Conservation (phyloP, 257 asterid genomes). For the Coffea eugenioides region DNA sequence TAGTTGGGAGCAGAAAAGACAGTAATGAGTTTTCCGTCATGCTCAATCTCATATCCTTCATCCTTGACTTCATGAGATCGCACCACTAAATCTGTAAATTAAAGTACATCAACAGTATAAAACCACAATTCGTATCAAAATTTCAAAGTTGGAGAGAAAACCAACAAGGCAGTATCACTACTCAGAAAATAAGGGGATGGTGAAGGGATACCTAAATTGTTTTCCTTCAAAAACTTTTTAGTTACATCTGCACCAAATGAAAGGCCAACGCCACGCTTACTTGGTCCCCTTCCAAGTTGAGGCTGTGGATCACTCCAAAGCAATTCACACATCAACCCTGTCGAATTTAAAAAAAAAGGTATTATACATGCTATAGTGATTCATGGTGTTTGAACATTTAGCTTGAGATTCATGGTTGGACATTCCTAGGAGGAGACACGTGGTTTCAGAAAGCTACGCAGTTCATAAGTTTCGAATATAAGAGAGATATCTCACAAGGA, state of each 20-base stretch:
- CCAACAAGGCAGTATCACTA: not conserved
- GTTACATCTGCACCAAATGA: constrained; percentile 91
- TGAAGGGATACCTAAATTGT: constrained; percentile 61
- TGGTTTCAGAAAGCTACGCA: not conserved
- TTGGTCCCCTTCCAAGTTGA: constrained; percentile 97
- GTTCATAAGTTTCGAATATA: not conserved
- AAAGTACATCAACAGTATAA: not conserved
- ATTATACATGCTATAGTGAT: not conserved
- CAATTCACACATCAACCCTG: constrained; percentile 97
- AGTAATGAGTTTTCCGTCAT: constrained; percentile 94
- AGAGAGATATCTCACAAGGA: not conserved
- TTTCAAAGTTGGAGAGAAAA: not conserved
- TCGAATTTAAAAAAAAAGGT: constrained; percentile 18
- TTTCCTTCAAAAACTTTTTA: constrained; percentile 85
- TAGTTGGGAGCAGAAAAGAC: constrained; percentile 99
- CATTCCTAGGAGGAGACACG: not conserved
- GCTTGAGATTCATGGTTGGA: not conserved
- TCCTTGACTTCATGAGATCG: constrained; percentile 99
- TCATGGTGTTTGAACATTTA: not conserved
- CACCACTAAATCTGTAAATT: constrained; percentile 74
- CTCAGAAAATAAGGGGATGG: not conserved
- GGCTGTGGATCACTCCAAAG: constrained; percentile 99
- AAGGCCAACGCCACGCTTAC: constrained; percentile 99
- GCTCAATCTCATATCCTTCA: constrained; percentile 95
- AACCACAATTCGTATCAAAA: not conserved